Conservation (phyloP, 495 filamentous ascomycete species). For the Pseudotulostoma volvatum region DNA sequence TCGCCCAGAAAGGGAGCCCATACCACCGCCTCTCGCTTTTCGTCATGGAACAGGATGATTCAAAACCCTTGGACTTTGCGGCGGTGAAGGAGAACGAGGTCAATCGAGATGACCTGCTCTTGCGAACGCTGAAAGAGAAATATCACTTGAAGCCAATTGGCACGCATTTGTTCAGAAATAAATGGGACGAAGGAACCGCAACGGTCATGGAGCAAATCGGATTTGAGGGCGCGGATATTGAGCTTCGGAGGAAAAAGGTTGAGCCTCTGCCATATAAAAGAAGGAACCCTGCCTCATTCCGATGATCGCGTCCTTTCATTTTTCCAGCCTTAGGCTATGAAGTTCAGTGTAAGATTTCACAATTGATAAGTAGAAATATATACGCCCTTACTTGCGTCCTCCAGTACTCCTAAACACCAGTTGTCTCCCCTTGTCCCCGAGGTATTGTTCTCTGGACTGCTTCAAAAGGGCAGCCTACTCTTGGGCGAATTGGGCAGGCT, state of each 20-base stretch:
- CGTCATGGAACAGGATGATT: conserved; percentile 60
- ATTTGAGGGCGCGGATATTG: conserved; percentile 58
- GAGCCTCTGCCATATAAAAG: conserved; percentile 41
- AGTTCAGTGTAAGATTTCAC: conserved; percentile 4
- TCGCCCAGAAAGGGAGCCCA: conserved; percentile 73
- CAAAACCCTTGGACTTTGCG: conserved; percentile 40
- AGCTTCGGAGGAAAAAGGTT: conserved; percentile 61
- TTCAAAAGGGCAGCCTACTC: no score
- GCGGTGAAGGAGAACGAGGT: conserved; percentile 36
- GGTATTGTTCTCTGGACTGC: conserved; percentile 1
- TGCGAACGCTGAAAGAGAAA: conserved; percentile 55
- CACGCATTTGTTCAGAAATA: conserved; percentile 66
- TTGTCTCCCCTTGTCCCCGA: not conserved
- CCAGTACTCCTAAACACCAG: not conserved
- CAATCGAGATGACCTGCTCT: conserved; percentile 47
- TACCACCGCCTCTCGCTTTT: conserved; percentile 82
- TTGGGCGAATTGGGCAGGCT: conserved; percentile 16
- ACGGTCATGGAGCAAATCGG: conserved; percentile 71
- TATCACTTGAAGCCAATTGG: conserved; percentile 58
- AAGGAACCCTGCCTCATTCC: conserved; percentile 31
- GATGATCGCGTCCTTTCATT: conserved; percentile 10
- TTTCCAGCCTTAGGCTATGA: no score
- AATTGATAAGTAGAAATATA: conserved; percentile 3
- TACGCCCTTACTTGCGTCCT: conserved; percentile 1
- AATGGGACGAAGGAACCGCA: conserved; percentile 76